Evolutionary conservation across 768 basidiomycete species (phyloP).

Genomic region (Xanthoconium stramineum): DNA sequence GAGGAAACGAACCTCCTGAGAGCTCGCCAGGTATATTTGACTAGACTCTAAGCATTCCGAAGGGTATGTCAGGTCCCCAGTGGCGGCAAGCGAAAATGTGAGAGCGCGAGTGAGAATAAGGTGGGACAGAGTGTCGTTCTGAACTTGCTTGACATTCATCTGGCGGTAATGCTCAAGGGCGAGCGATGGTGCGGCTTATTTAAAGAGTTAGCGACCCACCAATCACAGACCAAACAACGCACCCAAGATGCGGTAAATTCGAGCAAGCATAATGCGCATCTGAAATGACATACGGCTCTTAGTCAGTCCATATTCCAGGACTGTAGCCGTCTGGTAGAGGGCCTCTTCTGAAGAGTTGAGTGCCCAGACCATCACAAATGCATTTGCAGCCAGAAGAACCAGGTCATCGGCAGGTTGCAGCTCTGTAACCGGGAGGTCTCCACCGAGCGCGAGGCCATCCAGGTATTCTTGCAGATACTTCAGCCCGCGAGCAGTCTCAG

Average conservation of each 20-base stretch:
- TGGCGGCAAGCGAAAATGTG: constrained; percentile 74
- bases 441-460: constrained; percentile 63
- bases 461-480: constrained; percentile 62
- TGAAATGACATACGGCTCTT: constrained; percentile 80
- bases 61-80: constrained; percentile 71
- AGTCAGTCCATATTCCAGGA: constrained; percentile 69
- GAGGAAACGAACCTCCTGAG: constrained; percentile 60
- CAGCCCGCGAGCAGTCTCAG: constrained; percentile 50
- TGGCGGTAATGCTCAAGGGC: constrained; percentile 77
- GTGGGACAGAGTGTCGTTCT: constrained; percentile 87
- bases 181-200: constrained; percentile 63
- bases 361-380: constrained; percentile 62
- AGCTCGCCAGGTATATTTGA: constrained; percentile 77
- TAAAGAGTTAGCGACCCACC: neutral
- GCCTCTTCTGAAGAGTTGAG: constrained; percentile 51
- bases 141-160: constrained; percentile 80
- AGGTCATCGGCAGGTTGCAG: constrained; percentile 88
- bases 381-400: constrained; percentile 68
- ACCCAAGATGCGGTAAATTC: constrained; percentile 83
- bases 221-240: constrained; percentile 11
- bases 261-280: constrained; percentile 70
- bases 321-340: constrained; percentile 58
- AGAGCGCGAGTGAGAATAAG: constrained; percentile 73
- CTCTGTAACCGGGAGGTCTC: constrained; percentile 66
- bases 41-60: constrained; percentile 77